phyloP scores from a whole-genome alignment of 768 basidiomycete genomes.

The Chiua virens region DNA sequence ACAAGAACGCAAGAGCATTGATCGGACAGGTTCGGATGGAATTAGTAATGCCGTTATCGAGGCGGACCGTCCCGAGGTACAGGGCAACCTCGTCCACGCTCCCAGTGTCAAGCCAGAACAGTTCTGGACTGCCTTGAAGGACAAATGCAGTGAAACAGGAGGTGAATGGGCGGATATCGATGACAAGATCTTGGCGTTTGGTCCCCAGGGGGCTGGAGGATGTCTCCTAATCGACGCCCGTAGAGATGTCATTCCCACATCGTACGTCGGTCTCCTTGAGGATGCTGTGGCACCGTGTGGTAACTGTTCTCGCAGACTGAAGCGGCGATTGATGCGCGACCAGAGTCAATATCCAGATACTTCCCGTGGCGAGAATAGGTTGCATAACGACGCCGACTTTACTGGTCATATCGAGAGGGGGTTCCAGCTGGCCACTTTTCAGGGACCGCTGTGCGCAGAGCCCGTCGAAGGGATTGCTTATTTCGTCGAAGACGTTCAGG shows the following conservation, averaged over 20 bases:
- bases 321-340: constrained; percentile 44
- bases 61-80: constrained; percentile 41
- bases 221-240: constrained; percentile 83
- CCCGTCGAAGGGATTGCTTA: constrained; percentile 93
- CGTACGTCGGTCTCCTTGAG: constrained; percentile 45
- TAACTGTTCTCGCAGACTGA: constrained; percentile 42
- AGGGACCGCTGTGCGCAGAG: constrained; percentile 94
- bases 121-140: constrained; percentile 75
- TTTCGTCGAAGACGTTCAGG: constrained; percentile 75
- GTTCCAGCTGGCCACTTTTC: constrained; percentile 92
- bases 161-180: constrained; percentile 75
- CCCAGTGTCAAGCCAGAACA: constrained; percentile 69
- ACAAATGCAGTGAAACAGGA: constrained; percentile 64
- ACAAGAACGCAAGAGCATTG: constrained; percentile 44
- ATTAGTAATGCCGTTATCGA: constrained; percentile 24
- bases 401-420: constrained; percentile 87
- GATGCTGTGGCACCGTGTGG: constrained; percentile 4
- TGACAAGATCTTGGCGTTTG: constrained; percentile 87
- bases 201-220: constrained; percentile 82
- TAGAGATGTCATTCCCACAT: constrained; percentile 43
- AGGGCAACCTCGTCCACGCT: constrained; percentile 59
- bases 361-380: constrained; percentile 33
- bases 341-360: constrained; percentile 35
- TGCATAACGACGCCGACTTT: constrained; percentile 52
- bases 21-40: constrained; percentile 24